Conservation (phyloP, 176 grass and related monocot species). For the Carex scoparia region DNA sequence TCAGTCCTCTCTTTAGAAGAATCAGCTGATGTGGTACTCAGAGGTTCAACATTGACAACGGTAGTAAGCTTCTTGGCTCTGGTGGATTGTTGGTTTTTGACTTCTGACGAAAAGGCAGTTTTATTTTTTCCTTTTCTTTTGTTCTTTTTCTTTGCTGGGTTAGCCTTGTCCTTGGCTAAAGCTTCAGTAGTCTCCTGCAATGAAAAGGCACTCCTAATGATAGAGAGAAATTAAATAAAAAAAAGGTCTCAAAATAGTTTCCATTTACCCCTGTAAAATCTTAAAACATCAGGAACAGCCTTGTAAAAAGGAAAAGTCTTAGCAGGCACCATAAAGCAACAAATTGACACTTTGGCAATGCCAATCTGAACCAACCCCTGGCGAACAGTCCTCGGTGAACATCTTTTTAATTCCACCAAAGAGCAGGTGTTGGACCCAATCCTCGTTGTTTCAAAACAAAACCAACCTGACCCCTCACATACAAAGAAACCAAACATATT, state of each 20-base stretch:
- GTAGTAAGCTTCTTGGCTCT: conserved; percentile 32
- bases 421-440: neutral
- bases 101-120: conserved; percentile 30
- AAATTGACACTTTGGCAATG: neutral
- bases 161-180: conserved; percentile 41
- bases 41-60: conserved; percentile 32
- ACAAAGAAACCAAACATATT: neutral
- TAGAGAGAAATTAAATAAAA: conserved; percentile 24
- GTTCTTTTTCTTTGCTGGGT: conserved; percentile 65
- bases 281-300: conserved; percentile 28
- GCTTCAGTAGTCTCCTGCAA: conserved; percentile 44
- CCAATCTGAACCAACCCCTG: neutral
- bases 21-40: conserved; percentile 17
- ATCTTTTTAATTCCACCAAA: neutral
- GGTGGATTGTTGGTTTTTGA: conserved; percentile 37
- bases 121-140: conserved; percentile 78
- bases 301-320: conserved; percentile 3
- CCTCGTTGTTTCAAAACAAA: neutral
- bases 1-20: conserved; percentile 23
- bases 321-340: neutral
- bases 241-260: neutral
- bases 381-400: neutral
- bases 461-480: neutral
- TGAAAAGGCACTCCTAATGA: conserved; percentile 20
- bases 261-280: conserved; percentile 33